Percentiles rank a stretch among this genome's conserved stretches.
These are phyloP conservation scores for Salix arbutifolia DNA, from an alignment of 345 rosid genomes.

Conservation along the genomic window DNA sequence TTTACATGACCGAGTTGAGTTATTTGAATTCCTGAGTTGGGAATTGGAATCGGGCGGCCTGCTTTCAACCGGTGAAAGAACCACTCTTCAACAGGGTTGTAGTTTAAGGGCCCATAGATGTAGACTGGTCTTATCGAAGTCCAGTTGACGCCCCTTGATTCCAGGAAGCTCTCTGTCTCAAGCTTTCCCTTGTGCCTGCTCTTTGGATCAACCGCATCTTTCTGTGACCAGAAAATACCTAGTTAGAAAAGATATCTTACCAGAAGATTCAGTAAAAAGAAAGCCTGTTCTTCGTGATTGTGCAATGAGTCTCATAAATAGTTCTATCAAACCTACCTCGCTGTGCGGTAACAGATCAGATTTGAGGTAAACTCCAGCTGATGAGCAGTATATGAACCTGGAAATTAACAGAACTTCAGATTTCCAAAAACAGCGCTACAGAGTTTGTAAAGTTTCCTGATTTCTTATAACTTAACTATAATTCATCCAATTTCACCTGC, in stretches of 20 bases:
- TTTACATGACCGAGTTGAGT: slow-evolving; percentile 95
- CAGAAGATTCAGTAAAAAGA: too few species aligned
- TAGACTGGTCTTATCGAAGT: slow-evolving; percentile 92
- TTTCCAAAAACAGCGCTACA: background rate
- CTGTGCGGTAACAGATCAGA: slow-evolving; percentile 76
- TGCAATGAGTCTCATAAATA: too few species aligned
- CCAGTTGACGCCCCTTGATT: slow-evolving; percentile 75
- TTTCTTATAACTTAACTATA: background rate
- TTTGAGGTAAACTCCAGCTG: slow-evolving; percentile 93
- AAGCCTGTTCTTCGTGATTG: too few species aligned
- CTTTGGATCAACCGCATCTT: slow-evolving; percentile 92
- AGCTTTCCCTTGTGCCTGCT: slow-evolving; percentile 99
- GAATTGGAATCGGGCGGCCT: slow-evolving; percentile 89
- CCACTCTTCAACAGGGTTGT: slow-evolving; percentile 99
- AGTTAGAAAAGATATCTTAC: slow-evolving; percentile 2
- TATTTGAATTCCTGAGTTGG: slow-evolving; percentile 74
- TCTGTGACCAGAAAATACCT: slow-evolving; percentile 28
- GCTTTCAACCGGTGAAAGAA: slow-evolving; percentile 94
- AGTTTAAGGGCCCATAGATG: slow-evolving; percentile 94
- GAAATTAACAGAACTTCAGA: slow-evolving; percentile 20
- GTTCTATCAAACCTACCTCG: slow-evolving; percentile 49
- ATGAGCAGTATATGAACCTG: slow-evolving; percentile 92
- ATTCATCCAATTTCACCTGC: background rate
- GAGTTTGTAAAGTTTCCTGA: background rate
- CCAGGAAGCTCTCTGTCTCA: slow-evolving; percentile 66